Evolutionary conservation across 495 filamentous ascomycete species (phyloP).

Genomic region (Podospora pseudopauciseta): DNA sequence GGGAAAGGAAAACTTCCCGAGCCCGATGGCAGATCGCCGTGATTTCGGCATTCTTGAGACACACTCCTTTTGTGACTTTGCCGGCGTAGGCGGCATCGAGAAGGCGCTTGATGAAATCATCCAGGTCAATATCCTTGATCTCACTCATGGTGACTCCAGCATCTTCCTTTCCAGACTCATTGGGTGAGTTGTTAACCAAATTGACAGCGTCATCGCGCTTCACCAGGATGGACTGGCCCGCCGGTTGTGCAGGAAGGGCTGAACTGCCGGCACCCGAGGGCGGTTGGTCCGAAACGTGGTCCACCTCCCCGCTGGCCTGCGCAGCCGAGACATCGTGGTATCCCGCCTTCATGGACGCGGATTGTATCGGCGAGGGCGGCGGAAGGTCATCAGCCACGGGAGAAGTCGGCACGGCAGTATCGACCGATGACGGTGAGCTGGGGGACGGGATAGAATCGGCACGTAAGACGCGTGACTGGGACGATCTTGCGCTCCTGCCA

Average conservation of each 20-base stretch:
- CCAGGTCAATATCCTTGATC: constrained; percentile 85
- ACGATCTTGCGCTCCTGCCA: constrained; percentile 53
- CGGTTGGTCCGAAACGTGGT: constrained; percentile 91
- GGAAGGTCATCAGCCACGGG: constrained; percentile 59
- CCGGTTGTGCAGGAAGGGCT: constrained; percentile 46
- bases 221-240: constrained; percentile 76
- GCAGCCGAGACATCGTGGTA: constrained; percentile 77
- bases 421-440: constrained; percentile 39
- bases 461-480: constrained; percentile 39
- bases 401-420: constrained; percentile 30
- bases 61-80: constrained; percentile 95
- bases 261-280: constrained; percentile 58
- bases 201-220: constrained; percentile 64
- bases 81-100: constrained; percentile 93
- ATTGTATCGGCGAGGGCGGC: constrained; percentile 86
- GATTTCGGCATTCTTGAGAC: constrained; percentile 96
- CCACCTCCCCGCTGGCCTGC: constrained; percentile 84
- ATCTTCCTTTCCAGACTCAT: constrained; percentile 40
- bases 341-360: constrained; percentile 61
- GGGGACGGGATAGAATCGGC: constrained; percentile 41
- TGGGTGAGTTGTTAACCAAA: constrained; percentile 42
- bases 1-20: constrained; percentile 82
- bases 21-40: constrained; percentile 83
- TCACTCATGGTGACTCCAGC: constrained; percentile 62
- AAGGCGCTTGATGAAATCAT: constrained; percentile 94